Conservation (phyloP, 495 filamentous ascomycete genomes). For the Hypoxylon fragiforme region DNA sequence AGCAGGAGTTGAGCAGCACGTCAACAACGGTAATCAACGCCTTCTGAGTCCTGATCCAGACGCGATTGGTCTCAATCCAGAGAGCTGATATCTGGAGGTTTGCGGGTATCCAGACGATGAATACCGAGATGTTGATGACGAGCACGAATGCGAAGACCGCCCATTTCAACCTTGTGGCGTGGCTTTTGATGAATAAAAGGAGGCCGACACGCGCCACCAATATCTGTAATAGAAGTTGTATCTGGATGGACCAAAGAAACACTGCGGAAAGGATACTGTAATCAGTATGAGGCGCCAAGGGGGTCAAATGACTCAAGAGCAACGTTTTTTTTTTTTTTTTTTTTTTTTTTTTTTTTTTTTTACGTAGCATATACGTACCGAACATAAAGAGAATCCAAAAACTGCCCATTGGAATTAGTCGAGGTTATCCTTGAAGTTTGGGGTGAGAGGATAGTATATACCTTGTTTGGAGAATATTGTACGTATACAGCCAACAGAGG, state of each 20-base stretch:
- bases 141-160: background rate
- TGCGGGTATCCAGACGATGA: background rate
- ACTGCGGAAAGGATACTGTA: no score
- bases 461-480: background rate
- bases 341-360: no score
- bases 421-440: no score
- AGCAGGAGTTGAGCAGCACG: background rate
- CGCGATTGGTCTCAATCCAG: background rate
- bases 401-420: background rate
- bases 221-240: background rate
- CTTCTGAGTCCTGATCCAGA: background rate
- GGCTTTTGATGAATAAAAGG: background rate
- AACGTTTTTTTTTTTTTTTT: no score
- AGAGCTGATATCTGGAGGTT: background rate
- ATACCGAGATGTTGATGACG: background rate
- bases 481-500: background rate
- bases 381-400: background rate
- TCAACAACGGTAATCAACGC: background rate
- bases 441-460: background rate
- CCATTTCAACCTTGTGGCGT: background rate
- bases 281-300: no score
- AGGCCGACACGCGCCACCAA: background rate
- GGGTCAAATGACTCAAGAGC: no score
- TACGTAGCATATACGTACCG: background rate
- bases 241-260: background rate